Conservation (phyloP, 768 basidiomycete species). For the Collybiopsis confluens region DNA sequence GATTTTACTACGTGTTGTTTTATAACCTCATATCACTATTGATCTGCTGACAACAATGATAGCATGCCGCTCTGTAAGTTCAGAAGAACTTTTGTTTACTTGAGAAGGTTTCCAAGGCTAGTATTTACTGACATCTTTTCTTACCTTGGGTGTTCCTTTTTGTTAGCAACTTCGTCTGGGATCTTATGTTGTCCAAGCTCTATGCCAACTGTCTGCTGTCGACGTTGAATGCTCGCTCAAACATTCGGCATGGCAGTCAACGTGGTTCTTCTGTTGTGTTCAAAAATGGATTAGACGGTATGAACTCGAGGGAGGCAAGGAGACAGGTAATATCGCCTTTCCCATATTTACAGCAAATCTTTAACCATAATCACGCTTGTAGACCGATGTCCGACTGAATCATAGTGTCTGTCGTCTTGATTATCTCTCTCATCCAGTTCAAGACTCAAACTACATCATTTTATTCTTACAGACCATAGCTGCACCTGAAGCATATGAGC, state of each 20-base stretch:
- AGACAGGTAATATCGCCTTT: conserved; percentile 2
- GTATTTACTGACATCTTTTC: background rate
- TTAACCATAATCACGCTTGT: no score
- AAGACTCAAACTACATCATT: no score
- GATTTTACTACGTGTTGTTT: conserved; percentile 37
- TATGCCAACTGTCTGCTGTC: no score
- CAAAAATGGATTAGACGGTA: background rate
- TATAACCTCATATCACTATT: conserved; percentile 37
- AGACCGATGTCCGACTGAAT: no score
- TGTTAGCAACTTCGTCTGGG: conserved; percentile 51
- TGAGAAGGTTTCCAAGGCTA: background rate
- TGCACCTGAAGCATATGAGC: background rate
- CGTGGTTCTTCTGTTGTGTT: background rate
- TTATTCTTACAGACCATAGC: background rate
- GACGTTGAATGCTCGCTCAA: conserved; percentile 41
- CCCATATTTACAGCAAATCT: no score
- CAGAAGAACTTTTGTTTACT: no score
- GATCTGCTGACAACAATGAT: conserved; percentile 20
- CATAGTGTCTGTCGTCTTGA: no score
- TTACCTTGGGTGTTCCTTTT: no score
- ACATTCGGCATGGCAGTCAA: background rate
- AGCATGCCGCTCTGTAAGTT: conserved; percentile 44
- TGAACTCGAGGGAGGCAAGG: background rate
- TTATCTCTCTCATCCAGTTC: no score
- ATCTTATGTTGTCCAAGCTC: no score